A percentile compares a stretch with the other conserved stretches of the same genome.
Evolutionary conservation across 768 basidiomycete genomes (phyloP).

Genomic region (Polyporus arcularius): DNA sequence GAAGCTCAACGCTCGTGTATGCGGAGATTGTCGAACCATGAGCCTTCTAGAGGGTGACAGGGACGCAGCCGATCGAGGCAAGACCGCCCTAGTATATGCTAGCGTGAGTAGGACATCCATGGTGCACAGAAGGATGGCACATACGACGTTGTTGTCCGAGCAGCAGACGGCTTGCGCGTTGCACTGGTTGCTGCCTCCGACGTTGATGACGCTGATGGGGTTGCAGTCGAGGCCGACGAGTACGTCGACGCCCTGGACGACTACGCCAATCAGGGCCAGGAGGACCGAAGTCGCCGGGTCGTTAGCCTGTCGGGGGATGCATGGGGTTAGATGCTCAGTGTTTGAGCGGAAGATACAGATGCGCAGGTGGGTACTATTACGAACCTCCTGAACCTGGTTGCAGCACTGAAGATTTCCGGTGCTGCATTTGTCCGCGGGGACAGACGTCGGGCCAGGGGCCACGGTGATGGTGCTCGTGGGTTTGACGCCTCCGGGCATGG

Average conservation of each 20-base stretch:
- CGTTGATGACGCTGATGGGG: slow-evolving; percentile 24
- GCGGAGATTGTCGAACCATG: no score
- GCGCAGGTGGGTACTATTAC: no score
- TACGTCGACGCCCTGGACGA: slow-evolving; percentile 20
- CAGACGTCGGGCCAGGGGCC: neutral
- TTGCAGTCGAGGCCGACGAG: slow-evolving; percentile 27
- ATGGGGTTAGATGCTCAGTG: no score
- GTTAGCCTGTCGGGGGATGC: neutral
- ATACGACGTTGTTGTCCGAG: slow-evolving; percentile 24
- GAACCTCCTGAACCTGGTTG: neutral
- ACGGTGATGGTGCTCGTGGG: no score
- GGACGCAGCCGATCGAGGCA: slow-evolving; percentile 24
- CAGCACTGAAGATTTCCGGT: slow-evolving; percentile 18
- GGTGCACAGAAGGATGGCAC: neutral
- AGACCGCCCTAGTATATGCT: slow-evolving; percentile 16
- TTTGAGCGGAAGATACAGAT: no score
- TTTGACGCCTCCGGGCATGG: slow-evolving; percentile 4
- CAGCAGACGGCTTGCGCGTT: slow-evolving; percentile 27
- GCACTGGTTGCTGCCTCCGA: slow-evolving; percentile 23
- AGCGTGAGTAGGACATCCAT: no score
- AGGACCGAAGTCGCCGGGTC: slow-evolving; percentile 9
- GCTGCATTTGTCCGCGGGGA: slow-evolving; percentile 9
- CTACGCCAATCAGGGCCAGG: slow-evolving; percentile 25
- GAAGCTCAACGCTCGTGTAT: no score
- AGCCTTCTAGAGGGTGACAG: slow-evolving; percentile 13